phyloP scores from a whole-genome alignment of 305 asterid genomes.

The Fraxinus angustifolia region DNA sequence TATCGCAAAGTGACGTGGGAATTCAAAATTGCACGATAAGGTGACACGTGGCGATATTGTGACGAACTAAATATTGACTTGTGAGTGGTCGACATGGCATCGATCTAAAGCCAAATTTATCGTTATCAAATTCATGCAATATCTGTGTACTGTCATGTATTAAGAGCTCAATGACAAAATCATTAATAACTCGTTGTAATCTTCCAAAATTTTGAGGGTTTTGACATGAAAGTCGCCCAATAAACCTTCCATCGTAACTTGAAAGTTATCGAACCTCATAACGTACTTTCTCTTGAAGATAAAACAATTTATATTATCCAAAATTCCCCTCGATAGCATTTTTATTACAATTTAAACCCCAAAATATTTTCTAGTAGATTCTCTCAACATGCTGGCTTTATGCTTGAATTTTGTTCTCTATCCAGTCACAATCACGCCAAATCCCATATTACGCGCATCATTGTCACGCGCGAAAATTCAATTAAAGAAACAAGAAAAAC shows the following conservation, averaged over 20 bases:
- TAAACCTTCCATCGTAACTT: not conserved
- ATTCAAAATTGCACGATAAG: not conserved
- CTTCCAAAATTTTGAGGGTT: not conserved
- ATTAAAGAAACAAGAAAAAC: not conserved
- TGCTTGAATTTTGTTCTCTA: not conserved
- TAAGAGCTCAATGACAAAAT: not conserved
- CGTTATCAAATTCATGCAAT: not conserved
- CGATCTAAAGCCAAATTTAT: not conserved
- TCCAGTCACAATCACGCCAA: not conserved
- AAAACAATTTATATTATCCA: not conserved
- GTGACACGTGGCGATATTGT: not conserved
- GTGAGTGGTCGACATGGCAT: no score
- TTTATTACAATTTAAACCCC: not conserved
- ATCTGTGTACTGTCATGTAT: not conserved
- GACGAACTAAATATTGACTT: not conserved
- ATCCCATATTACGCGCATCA: not conserved
- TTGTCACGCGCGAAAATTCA: constrained; percentile 6
- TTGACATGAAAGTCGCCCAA: not conserved
- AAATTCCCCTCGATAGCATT: not conserved
- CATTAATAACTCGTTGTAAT: not conserved
- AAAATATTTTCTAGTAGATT: constrained; percentile 20
- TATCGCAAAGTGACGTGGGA: not conserved
- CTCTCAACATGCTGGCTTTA: constrained; percentile 15
- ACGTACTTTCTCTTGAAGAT: not conserved
- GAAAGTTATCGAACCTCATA: not conserved